Base-by-base conservation (phyloP, 2,329 filamentous ascomycete genomes). In the Trichophaea hybrida region DNA sequence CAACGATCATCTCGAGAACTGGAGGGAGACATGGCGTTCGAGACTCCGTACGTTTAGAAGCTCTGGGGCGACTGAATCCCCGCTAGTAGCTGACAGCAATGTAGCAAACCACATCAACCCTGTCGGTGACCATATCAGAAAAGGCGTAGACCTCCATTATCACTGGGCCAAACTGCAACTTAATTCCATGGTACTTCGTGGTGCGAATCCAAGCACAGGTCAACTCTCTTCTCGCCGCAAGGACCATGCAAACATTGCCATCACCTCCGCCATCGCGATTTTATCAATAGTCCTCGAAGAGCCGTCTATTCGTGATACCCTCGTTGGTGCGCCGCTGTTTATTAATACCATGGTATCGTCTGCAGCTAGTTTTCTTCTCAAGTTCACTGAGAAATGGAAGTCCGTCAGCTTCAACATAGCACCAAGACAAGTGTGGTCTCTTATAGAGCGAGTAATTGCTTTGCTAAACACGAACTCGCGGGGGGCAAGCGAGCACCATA, bases 111-210 rank as follows among this genome's bases (percentile, higher is more conserved):
- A 61, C 2, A 70, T 72, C 61, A 67, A 69, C 0, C 68, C 71
- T 46, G 72, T 74, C n/a, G 71, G 73, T 1, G 69, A 70, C 1
- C 75, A 74, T 49, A 73, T 74, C 1, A 66, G 70, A 10, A 75
- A 75, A 60, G 73, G 73, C 1, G 73, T 73, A 1, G 68, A 71
- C 13, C 64, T 75, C 13, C 74, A 75, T 51, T 74, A 72, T 60
- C 73, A 74, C 61, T 75, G 75, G 44, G 72, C 73, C 4, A 74
- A 73, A 59, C 70, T 75, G 3, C 71, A 74, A 46, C 69, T 75
- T 48, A 74, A 74, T 64, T 74, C 73, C 0, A 70, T 75, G 54
- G 70, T 74, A 32, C 73, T 75, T 54, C 72, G 73, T 5, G 73
- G 73, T 4, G 57, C 61, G 4, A 55, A 59, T 40, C 55, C 58